Percentiles rank a stretch among this genome's conserved stretches.
These are phyloP conservation scores for Boletus reticuloceps DNA, from an alignment of 768 basidiomycete genomes.

Conservation along the genomic window DNA sequence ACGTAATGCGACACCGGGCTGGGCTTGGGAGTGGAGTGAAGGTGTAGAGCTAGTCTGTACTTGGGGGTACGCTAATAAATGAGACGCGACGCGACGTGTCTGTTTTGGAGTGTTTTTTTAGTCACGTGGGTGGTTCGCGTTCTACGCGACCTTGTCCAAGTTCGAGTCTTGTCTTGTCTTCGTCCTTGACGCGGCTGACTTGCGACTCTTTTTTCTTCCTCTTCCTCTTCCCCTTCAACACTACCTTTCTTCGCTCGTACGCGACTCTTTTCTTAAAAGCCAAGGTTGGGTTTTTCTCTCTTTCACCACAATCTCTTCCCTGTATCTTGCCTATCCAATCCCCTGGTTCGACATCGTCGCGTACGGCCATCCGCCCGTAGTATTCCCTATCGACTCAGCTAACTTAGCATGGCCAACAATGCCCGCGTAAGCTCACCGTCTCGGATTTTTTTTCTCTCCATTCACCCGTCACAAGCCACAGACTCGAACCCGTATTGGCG, in stretches of 20 bases:
- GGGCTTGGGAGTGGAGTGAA: slow-evolving; percentile 55
- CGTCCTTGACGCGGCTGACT: slow-evolving; percentile 36
- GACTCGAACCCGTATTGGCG: slow-evolving; percentile 59
- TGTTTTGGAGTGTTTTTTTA: slow-evolving; percentile 34
- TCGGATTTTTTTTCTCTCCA: background rate
- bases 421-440: slow-evolving; percentile 47
- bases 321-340: slow-evolving; percentile 13
- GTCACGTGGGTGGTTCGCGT: slow-evolving; percentile 42
- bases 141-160: slow-evolving; percentile 31
- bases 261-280: slow-evolving; percentile 24
- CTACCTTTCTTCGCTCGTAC: slow-evolving; percentile 3
- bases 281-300: slow-evolving; percentile 30
- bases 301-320: slow-evolving; percentile 31
- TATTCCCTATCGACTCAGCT: slow-evolving; percentile 15
- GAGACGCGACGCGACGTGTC: slow-evolving; percentile 32
- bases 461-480: slow-evolving; percentile 47
- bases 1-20: slow-evolving; percentile 39
- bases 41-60: background rate
- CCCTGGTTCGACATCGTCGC: slow-evolving; percentile 11
- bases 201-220: slow-evolving; percentile 19
- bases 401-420: slow-evolving; percentile 53
- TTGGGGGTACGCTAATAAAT: background rate
- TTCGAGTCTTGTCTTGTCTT: slow-evolving; percentile 20
- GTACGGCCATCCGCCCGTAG: slow-evolving; percentile 16
- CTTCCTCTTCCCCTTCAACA: slow-evolving; percentile 1